Evolutionary conservation across 495 filamentous ascomycete species (phyloP).

Genomic region (Halenospora varia): DNA sequence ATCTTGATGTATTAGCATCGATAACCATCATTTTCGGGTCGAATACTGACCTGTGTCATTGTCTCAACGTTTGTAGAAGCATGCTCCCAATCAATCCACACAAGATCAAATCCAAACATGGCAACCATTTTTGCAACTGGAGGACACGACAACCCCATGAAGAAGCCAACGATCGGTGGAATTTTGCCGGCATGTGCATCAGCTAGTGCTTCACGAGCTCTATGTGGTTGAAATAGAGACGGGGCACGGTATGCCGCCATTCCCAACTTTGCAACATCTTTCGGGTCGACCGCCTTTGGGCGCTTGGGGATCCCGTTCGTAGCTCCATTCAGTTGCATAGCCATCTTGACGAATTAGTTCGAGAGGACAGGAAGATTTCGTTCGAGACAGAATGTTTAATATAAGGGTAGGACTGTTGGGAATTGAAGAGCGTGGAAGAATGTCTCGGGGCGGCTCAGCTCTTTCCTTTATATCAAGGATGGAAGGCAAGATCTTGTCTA

Average conservation of each 20-base stretch:
- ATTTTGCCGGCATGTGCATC: constrained; percentile 41
- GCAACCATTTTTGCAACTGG: constrained; percentile 34
- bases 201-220: constrained; percentile 37
- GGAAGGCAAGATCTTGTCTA: too few relatives aligned
- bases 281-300: constrained; percentile 5
- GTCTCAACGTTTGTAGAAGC: constrained; percentile 38
- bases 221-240: constrained; percentile 41
- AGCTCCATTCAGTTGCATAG: neutral
- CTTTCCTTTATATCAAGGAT: too few relatives aligned
- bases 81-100: constrained; percentile 46
- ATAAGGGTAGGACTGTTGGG: too few relatives aligned
- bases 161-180: constrained; percentile 36
- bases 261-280: constrained; percentile 7
- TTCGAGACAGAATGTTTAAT: too few relatives aligned
- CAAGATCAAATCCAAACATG: constrained; percentile 34
- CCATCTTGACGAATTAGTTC: too few relatives aligned
- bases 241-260: constrained; percentile 38
- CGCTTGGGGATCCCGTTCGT: neutral
- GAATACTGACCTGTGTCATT: constrained; percentile 31
- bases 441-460: too few relatives aligned
- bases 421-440: too few relatives aligned
- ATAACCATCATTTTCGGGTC: neutral
- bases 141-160: constrained; percentile 31
- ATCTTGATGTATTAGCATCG: constrained; percentile 19
- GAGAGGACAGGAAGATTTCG: too few relatives aligned